Percentiles rank a stretch among this genome's conserved stretches.
These are phyloP conservation scores for Sporothrix euskadiensis DNA, from an alignment of 2,329 filamentous ascomycete species.

Conservation along the genomic window DNA sequence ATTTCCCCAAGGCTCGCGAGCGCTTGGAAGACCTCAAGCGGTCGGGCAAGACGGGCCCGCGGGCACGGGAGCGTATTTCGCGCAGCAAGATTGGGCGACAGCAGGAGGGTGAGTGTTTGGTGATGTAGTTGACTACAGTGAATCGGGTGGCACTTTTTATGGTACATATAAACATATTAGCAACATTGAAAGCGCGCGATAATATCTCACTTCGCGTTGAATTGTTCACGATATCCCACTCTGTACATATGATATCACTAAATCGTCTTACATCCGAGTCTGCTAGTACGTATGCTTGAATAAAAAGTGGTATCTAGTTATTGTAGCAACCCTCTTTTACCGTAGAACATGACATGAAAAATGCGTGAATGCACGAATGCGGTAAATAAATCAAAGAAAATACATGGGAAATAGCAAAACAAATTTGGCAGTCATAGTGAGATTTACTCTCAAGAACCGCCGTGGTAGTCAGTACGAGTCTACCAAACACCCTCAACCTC, in stretches of 20 bases:
- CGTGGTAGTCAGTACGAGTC: not conserved
- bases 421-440: no score
- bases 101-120: conserved; percentile 81
- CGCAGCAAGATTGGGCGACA: conserved; percentile 79
- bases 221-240: not conserved
- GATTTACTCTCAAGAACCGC: not conserved
- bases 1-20: conserved; percentile 90
- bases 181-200: not conserved
- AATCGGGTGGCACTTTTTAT: not conserved
- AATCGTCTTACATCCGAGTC: not conserved
- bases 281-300: not conserved
- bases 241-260: not conserved
- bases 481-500: not conserved
- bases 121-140: conserved; percentile 61
- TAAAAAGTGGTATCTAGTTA: not conserved
- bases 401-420: not conserved
- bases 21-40: conserved; percentile 89
- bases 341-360: not conserved
- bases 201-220: not conserved
- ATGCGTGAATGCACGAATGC: not conserved
- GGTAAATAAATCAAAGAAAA: not conserved
- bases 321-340: not conserved
- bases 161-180: conserved; percentile 7
- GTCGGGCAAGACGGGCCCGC: conserved; percentile 69
- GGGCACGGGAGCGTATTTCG: conserved; percentile 75